Evolutionary conservation across 306 rosid genomes (phyloP).

Genomic region (Cyclanthera cordifolia): DNA sequence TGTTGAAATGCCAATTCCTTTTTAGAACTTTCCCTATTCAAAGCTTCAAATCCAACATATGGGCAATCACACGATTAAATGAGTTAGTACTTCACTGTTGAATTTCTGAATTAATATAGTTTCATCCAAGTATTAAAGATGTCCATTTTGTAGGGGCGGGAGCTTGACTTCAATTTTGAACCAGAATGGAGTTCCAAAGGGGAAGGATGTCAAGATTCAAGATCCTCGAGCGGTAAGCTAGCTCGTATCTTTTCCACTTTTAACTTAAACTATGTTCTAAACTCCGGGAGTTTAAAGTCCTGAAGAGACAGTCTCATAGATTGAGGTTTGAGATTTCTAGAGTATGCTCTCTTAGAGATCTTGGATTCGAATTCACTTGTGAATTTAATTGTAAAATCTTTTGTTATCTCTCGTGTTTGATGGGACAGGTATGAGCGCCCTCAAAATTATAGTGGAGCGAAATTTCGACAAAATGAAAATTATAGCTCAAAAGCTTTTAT

Average conservation of each 20-base stretch:
- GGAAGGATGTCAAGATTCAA: constrained; percentile 21
- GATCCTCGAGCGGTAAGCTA: constrained; percentile 15
- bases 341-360: too few relatives aligned
- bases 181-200: constrained; percentile 19
- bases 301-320: too few relatives aligned
- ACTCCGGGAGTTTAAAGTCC: neutral
- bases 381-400: too few relatives aligned
- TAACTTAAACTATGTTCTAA: neutral
- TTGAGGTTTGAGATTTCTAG: too few relatives aligned
- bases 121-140: neutral
- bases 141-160: constrained; percentile 24
- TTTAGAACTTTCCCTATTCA: neutral
- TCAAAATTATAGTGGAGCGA: too few relatives aligned
- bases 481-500: neutral
- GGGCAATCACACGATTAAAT: neutral
- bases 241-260: neutral
- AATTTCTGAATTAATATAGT: neutral
- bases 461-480: neutral
- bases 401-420: too few relatives aligned
- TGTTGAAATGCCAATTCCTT: neutral
- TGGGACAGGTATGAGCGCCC: too few relatives aligned
- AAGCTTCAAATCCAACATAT: neutral
- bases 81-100: neutral
- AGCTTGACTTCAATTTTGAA: constrained; percentile 18
- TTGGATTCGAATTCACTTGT: too few relatives aligned